Conservation (phyloP, 78 protist species). For the Dictyostelium purpureum region DNA sequence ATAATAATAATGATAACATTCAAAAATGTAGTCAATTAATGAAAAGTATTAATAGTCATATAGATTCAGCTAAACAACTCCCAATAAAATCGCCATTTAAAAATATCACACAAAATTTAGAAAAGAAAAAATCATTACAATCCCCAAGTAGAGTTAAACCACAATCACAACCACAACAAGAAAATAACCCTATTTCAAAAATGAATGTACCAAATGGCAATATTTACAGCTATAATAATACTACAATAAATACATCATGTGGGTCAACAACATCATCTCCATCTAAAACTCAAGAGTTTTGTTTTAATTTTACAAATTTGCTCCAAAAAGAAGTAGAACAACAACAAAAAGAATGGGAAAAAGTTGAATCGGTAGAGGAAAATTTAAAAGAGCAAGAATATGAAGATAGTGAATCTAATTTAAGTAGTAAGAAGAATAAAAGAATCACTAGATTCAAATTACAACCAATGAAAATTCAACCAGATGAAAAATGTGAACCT, state of each 20-base stretch:
- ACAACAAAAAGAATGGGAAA: background rate
- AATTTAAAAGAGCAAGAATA: background rate
- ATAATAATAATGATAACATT: background rate
- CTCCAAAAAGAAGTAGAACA: background rate
- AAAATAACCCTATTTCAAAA: too few relatives aligned
- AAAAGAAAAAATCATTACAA: background rate
- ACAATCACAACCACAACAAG: too few relatives aligned
- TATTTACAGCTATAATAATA: background rate
- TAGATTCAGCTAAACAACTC: background rate
- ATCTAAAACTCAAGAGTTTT: background rate
- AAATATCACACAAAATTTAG: background rate
- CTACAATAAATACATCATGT: background rate
- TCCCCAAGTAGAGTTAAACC: conserved; percentile 1
- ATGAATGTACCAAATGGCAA: background rate
- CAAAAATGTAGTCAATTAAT: background rate
- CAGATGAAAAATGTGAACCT: background rate
- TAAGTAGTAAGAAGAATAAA: too few relatives aligned
- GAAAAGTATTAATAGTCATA: background rate
- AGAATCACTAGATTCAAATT: background rate
- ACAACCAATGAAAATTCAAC: conserved; percentile 13
- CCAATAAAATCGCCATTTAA: background rate
- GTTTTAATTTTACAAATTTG: background rate
- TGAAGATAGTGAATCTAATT: too few relatives aligned
- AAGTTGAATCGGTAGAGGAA: background rate
- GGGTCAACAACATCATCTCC: background rate